Conservation (phyloP, 768 basidiomycete species). For the Naganishia onofrii region DNA sequence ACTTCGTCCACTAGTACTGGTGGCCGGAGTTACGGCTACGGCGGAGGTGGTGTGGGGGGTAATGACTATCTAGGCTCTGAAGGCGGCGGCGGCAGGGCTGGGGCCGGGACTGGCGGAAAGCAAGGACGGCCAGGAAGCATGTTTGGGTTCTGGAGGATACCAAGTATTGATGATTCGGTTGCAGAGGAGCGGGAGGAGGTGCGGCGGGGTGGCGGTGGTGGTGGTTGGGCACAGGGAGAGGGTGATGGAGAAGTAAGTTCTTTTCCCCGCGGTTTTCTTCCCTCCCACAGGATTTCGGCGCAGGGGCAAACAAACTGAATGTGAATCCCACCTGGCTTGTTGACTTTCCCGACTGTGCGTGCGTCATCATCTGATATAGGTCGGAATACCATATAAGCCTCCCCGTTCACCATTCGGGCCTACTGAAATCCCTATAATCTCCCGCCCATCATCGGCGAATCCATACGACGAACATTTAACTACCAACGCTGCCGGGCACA, state of each 20-base stretch:
- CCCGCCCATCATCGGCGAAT: conserved; percentile 26
- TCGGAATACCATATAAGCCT: conserved; percentile 18
- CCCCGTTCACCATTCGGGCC: conserved; percentile 2
- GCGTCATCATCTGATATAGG: conserved; percentile 1
- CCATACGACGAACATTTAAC: conserved; percentile 21
- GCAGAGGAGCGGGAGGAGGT: conserved; percentile 6
- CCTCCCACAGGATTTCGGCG: not conserved
- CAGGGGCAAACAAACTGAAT: no score
- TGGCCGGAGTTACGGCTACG: no score
- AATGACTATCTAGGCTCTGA: no score
- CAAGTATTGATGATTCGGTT: conserved; percentile 15
- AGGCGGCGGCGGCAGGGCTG: no score
- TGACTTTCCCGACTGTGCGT: no score
- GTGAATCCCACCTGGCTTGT: no score
- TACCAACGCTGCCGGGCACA: not conserved
- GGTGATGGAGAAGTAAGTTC: conserved; percentile 19
- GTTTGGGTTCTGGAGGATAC: conserved; percentile 30
- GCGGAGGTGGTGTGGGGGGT: no score
- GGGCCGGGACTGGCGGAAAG: not conserved
- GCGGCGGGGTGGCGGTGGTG: not conserved
- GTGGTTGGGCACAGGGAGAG: conserved; percentile 1
- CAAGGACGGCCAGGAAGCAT: conserved; percentile 19
- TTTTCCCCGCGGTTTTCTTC: not conserved
- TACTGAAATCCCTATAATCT: not conserved
- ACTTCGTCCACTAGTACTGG: no score